These are phyloP conservation scores for Butyriboletus appendiculatus DNA, from an alignment of 1,284 basidiomycete genomes.

Conservation along the genomic window DNA sequence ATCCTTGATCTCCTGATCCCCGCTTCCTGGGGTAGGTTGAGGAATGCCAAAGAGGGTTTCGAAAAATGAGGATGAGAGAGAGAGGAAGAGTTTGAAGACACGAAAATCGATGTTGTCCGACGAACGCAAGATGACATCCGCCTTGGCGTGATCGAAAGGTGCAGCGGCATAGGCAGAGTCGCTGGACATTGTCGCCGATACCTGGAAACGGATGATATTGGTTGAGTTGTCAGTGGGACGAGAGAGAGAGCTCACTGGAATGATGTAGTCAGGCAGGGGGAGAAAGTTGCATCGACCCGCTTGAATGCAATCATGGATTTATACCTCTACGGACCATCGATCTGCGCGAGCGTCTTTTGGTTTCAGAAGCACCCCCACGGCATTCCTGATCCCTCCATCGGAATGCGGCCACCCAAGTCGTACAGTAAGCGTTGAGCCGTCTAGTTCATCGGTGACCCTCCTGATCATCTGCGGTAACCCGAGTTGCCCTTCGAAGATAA, in stretches of 20 bases:
- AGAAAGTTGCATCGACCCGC: not conserved
- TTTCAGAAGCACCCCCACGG: not conserved
- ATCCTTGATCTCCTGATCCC: slow-evolving; percentile 14
- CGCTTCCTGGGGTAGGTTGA: slow-evolving; percentile 27
- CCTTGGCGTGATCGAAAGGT: slow-evolving; percentile 25
- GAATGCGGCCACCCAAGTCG: not conserved
- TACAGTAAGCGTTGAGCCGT: not conserved
- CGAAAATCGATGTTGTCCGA: slow-evolving; percentile 39
- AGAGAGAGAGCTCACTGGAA: not conserved
- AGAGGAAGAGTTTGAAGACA: slow-evolving; percentile 41
- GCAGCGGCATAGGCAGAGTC: slow-evolving; percentile 9
- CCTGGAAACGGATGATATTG: not conserved
- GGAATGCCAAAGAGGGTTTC: slow-evolving; percentile 44
- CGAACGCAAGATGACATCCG: slow-evolving; percentile 38
- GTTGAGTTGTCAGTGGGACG: not conserved
- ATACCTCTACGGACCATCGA: not conserved
- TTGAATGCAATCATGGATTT: not conserved
- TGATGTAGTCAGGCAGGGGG: not conserved
- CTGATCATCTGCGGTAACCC: not conserved
- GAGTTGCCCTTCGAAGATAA: not conserved
- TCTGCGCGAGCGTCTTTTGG: not conserved
- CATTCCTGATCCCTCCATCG: not conserved
- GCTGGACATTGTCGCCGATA: not conserved
- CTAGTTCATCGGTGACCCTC: not conserved
- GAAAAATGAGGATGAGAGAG: slow-evolving; percentile 40